These are phyloP conservation scores for Lachnellula suecica DNA, from an alignment of 2,329 filamentous ascomycete species.

Conservation along the genomic window DNA sequence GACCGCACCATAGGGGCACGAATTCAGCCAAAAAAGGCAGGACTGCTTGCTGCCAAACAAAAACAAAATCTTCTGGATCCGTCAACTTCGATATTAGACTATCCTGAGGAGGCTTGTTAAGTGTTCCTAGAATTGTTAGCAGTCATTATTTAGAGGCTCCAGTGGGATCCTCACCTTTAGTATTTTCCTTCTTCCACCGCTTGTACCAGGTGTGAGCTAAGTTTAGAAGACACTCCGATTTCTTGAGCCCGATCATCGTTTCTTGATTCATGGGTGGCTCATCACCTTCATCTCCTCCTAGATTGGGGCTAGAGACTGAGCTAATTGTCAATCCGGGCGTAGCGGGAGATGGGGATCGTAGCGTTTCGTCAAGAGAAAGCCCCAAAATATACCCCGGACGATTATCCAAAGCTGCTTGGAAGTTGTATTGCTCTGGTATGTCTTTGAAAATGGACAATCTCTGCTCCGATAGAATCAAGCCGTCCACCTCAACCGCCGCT, in stretches of 20 bases:
- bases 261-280: background rate
- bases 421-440: background rate
- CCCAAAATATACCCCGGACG: background rate
- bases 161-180: background rate
- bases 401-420: too few relatives aligned
- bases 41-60: background rate
- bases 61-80: background rate
- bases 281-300: background rate
- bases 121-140: background rate
- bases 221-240: background rate
- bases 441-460: background rate
- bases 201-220: background rate
- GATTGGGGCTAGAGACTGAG: background rate
- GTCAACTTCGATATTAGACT: background rate
- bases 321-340: background rate
- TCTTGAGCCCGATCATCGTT: background rate
- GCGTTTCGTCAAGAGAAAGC: background rate
- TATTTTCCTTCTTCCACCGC: background rate
- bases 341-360: background rate
- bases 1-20: background rate
- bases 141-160: background rate
- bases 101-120: background rate
- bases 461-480: background rate
- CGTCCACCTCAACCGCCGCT: background rate
- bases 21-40: background rate